phyloP scores from a whole-genome alignment of 345 rosid species.

The Raphanus raphanistrum region DNA sequence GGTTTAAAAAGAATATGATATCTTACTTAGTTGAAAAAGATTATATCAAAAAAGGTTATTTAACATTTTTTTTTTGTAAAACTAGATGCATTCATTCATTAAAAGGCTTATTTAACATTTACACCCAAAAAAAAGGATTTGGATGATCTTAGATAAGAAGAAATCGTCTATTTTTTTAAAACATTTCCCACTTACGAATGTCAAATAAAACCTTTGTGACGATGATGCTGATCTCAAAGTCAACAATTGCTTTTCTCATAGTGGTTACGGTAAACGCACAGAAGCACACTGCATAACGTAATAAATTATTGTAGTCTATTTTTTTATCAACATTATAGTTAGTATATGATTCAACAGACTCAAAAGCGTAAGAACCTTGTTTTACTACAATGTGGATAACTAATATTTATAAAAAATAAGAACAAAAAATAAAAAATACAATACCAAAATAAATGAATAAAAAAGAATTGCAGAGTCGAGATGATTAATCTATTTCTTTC shows the following conservation, averaged over 20 bases:
- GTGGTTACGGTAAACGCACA: neutral
- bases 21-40: neutral
- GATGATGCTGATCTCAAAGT: slow-evolving; percentile 20
- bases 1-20: neutral
- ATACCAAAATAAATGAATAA: too few relatives aligned
- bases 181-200: neutral
- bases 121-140: neutral
- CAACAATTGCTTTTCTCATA: slow-evolving; percentile 13
- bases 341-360: neutral
- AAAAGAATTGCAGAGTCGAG: too few relatives aligned
- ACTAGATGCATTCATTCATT: too few relatives aligned
- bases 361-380: neutral
- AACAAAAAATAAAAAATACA: too few relatives aligned
- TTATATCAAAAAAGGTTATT: neutral
- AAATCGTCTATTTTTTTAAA: neutral
- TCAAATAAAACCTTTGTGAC: slow-evolving; percentile 31
- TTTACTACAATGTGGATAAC: too few relatives aligned
- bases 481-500: too few relatives aligned
- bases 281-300: neutral
- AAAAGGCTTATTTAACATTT: too few relatives aligned
- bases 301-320: neutral
- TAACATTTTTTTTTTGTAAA: too few relatives aligned
- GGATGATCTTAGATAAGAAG: neutral
- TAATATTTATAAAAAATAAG: too few relatives aligned
- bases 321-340: too few relatives aligned